Base-by-base conservation (phyloP, 768 basidiomycete species). In the Chalciporus chontae region DNA sequence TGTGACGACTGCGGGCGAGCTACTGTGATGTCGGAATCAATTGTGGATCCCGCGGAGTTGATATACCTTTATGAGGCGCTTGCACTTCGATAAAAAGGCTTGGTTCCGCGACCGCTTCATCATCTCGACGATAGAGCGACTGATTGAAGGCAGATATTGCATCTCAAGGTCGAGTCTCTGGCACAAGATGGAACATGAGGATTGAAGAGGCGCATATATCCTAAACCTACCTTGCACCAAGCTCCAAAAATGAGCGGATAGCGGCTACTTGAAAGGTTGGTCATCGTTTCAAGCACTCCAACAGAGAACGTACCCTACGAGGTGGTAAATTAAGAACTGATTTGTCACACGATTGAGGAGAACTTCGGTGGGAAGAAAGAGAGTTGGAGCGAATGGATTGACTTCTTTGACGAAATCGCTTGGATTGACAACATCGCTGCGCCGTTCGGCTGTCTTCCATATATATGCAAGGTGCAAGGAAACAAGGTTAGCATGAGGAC, bases 191-290 rank as follows among this genome's bases (percentile, higher is more conserved):
- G 29, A 36, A 47, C 18, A 47, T 38, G 23, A 40, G 43, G 23
- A 36, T 43, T 51, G 41, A 45, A 24, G 26, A 32, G 43, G 40
- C 40, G 50, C 47, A 47, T 50, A 53, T 41, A 48, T n/a, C 34
- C 34, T 39, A 45, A 37, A 63, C 66, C 47, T 70, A 84, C 87
- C 72, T 76, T 75, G 61, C 75, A 72, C 81, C 82, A 83, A 23
- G 73, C 66, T 3, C 89, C 89, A 63, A 90, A 91, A 48, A 90
- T 78, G 34, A 88, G 71, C 18, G 89, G 89, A 68, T 90, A 89
- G 3, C 82, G 81, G 59, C 89, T 90, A 56, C 27, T 31, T 29
- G 18, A 40, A 62, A 18, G 17, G 47, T 31, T 45, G 31, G 27
- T 55, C 42, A 53, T 57, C 51, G 45, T 45, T 48, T 32, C 52